phyloP scores from a whole-genome alignment of 331 rosid species.

The Quercus tomentella region DNA sequence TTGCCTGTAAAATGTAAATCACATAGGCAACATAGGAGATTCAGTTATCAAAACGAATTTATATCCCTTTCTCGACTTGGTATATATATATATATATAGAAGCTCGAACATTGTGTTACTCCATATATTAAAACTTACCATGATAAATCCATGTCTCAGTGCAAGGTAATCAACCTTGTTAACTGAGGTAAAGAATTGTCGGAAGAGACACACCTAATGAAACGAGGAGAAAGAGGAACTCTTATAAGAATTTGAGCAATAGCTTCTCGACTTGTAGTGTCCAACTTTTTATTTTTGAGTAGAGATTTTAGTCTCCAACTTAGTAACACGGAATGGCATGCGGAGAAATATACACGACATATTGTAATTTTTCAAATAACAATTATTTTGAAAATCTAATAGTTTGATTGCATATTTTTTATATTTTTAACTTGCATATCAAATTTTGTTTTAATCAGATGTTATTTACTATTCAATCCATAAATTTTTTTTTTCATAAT shows the following conservation, averaged over 20 bases:
- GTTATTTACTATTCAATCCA: no score
- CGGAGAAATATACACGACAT: no score
- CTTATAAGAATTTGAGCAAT: neutral
- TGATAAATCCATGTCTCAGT: conserved; percentile 67
- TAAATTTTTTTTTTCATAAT: no score
- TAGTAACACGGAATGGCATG: no score
- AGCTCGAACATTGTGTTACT: neutral
- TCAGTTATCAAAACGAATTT: neutral
- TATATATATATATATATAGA: no score
- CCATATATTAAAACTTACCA: conserved; percentile 29
- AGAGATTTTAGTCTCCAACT: no score
- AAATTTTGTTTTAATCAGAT: no score
- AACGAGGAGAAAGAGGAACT: neutral
- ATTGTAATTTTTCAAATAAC: no score
- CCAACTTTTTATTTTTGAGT: neutral
- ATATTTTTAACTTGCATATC: no score
- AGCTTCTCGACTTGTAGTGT: neutral
- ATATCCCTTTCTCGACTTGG: neutral
- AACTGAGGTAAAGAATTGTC: conserved; percentile 59
- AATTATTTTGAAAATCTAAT: no score
- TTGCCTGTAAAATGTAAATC: conserved; percentile 44
- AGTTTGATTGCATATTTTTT: no score
- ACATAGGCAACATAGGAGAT: neutral
- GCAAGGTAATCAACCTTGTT: conserved; percentile 56
- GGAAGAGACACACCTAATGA: conserved; percentile 59